These are phyloP conservation scores for Potentilla sterilis DNA, from an alignment of 306 rosid genomes.

Conservation along the genomic window DNA sequence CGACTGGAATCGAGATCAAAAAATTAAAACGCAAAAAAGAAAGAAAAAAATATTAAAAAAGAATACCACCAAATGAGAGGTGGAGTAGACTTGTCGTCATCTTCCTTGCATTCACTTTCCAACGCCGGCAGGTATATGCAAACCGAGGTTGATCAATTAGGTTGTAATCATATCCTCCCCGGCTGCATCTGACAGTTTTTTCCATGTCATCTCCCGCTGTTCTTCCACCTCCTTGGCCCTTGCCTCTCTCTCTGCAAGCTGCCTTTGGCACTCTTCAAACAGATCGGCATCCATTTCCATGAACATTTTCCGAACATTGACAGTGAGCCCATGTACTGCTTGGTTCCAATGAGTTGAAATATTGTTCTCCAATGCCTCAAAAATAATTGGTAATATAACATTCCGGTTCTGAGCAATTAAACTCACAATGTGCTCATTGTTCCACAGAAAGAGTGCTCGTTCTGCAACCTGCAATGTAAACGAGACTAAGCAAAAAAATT, in stretches of 20 bases:
- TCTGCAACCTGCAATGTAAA: constrained; percentile 83
- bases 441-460: constrained; percentile 91
- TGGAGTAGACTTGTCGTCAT: constrained; percentile 30
- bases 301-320: constrained; percentile 87
- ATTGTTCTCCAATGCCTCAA: constrained; percentile 78
- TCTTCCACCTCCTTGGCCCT: constrained; percentile 61
- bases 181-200: constrained; percentile 79
- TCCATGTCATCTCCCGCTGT: constrained; percentile 71
- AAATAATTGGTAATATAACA: constrained; percentile 68
- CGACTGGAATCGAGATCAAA: constrained; percentile 43
- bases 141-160: constrained; percentile 20
- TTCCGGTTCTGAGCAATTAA: constrained; percentile 88
- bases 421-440: constrained; percentile 88
- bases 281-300: constrained; percentile 86
- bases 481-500: background rate
- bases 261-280: constrained; percentile 84
- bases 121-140: background rate
- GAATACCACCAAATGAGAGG: constrained; percentile 47
- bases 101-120: constrained; percentile 36
- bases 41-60: constrained; percentile 33
- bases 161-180: constrained; percentile 51
- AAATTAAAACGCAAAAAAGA: constrained; percentile 30
- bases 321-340: constrained; percentile 83
- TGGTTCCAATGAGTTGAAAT: constrained; percentile 86
- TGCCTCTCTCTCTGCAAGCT: constrained; percentile 56